A percentile compares a stretch with the other conserved stretches of the same genome.
Conservation (phyloP, 2,329 filamentous ascomycete genomes). For the Alternaria sp. region DNA sequence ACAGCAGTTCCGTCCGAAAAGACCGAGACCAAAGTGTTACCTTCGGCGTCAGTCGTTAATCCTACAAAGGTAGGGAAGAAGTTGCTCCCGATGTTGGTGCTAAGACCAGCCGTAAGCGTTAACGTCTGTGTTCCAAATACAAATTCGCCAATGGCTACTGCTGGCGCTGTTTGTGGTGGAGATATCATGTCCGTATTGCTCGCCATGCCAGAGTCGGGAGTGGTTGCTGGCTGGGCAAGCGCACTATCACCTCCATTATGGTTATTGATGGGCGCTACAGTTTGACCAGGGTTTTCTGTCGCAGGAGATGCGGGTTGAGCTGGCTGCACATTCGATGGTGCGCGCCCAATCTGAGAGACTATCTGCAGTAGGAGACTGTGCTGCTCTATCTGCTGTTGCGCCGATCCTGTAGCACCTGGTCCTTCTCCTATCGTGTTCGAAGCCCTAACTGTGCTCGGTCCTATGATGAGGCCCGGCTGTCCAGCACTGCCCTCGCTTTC, state of each 20-base stretch:
- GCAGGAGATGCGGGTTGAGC: neutral
- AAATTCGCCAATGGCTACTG: slow-evolving; percentile 9
- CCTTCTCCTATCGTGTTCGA: neutral
- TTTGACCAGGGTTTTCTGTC: neutral
- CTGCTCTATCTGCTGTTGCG: slow-evolving; percentile 5
- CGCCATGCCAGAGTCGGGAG: neutral
- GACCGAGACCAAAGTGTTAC: slow-evolving; percentile 33
- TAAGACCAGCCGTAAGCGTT: slow-evolving; percentile 36
- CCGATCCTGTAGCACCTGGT: neutral
- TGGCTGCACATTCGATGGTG: slow-evolving; percentile 12
- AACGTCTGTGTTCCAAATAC: slow-evolving; percentile 26
- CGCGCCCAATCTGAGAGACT: slow-evolving; percentile 20
- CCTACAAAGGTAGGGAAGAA: slow-evolving; percentile 25
- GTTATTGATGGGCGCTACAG: neutral
- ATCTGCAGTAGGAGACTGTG: slow-evolving; percentile 24
- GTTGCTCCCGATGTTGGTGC: slow-evolving; percentile 28
- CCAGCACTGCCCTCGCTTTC: neutral
- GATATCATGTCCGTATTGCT: neutral
- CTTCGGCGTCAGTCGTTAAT: slow-evolving; percentile 29
- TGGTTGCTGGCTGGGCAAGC: neutral
- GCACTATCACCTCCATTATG: neutral
- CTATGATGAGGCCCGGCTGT: neutral
- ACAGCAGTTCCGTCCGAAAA: slow-evolving; percentile 35
- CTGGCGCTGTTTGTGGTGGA: slow-evolving; percentile 1
- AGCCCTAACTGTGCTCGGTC: neutral